Base-by-base conservation (phyloP, 225 moss, liverwort and hornwort genomes). In the Thuidium tamariscinum region DNA sequence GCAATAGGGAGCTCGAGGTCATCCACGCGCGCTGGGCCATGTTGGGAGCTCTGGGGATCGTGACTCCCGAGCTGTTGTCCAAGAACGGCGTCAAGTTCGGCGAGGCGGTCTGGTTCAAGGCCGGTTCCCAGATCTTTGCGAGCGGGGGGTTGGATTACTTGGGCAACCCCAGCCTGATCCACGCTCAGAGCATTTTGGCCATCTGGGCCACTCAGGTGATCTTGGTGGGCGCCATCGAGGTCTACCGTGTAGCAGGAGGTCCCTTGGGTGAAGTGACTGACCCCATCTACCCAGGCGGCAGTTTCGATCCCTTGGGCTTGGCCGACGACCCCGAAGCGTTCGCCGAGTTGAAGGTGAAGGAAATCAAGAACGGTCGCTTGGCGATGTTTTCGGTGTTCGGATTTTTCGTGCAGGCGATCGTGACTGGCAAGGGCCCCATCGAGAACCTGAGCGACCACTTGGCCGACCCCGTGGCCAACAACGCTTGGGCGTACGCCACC, bases 221-320 rank as follows among this genome's bases (percentile, higher is more conserved):
- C 16, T 15, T 86, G 80, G 80, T 86, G 79, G 86, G 86, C 29
- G 86, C 86, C 49, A 39, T 86, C 0, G 86, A 86, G 72, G 86
- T 71, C 27, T 86, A 86, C 90, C 60, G 85, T 5, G 90, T 90
- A 2, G 90, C 74, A 0, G 88, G 88, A 37, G 90, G 90, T 1
- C 90, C 90, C 0, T 60, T 90, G 85, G 90, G 85, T 4, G 88
- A 90, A 2, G 90, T 88, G 73, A 30, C 52, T 2, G 90, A 90
- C 85, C 85, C 88, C 23, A 57, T 88, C 48, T 90, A 88, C 88
- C 88, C 90, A 1, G 88, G 90, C 11, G 88, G 90, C 55, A 4
- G 7, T 0, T 90, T 90, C 70, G 90, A 90, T 71, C 86, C 86
- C 6, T 71, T 86, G 86, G 86, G 86, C 1, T 62, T 86, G 86